Evolutionary conservation across 2,329 filamentous ascomycete genomes (phyloP).

Genomic region (Pseudocercospora crystallina): DNA sequence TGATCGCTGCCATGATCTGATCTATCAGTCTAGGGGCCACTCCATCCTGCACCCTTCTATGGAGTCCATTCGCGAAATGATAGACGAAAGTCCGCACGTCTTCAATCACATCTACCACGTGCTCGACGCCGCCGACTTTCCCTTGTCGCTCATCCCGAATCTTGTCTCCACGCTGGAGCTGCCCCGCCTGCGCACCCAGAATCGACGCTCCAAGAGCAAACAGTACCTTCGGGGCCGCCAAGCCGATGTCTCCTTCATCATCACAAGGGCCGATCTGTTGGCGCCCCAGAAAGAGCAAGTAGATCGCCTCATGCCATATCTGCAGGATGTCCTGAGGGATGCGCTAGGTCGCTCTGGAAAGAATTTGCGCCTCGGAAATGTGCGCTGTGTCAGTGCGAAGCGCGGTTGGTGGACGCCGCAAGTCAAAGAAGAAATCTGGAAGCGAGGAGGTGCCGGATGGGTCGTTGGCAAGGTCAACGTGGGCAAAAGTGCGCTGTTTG

Average conservation of each 20-base stretch:
- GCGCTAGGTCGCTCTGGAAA: conserved; percentile 67
- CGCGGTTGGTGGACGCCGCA: conserved; percentile 87
- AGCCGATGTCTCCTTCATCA: conserved; percentile 83
- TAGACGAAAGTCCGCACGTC: conserved; percentile 83
- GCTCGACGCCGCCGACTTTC: conserved; percentile 93
- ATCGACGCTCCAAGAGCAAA: conserved; percentile 69
- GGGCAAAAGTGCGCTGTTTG: conserved; percentile 90
- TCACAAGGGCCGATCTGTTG: conserved; percentile 83
- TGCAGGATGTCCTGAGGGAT: conserved; percentile 73
- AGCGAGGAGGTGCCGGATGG: conserved; percentile 84
- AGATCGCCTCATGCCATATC: conserved; percentile 80
- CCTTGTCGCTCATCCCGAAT: conserved; percentile 82
- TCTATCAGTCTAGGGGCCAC: conserved; percentile 70
- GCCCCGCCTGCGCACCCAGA: conserved; percentile 73
- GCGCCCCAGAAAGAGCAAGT: conserved; percentile 82
- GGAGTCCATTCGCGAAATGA: conserved; percentile 76
- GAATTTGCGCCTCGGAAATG: conserved; percentile 80
- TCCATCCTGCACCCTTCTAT: conserved; percentile 80
- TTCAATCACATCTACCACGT: conserved; percentile 95
- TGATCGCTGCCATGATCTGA: conserved; percentile 79
- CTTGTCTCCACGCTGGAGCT: conserved; percentile 70
- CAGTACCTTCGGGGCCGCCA: conserved; percentile 67
- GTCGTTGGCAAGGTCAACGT: conserved; percentile 98
- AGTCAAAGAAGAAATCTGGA: conserved; percentile 82
- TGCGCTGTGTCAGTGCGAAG: conserved; percentile 82